Conservation (phyloP, 805 yeast species). For the Wickerhamiella siamensis region DNA sequence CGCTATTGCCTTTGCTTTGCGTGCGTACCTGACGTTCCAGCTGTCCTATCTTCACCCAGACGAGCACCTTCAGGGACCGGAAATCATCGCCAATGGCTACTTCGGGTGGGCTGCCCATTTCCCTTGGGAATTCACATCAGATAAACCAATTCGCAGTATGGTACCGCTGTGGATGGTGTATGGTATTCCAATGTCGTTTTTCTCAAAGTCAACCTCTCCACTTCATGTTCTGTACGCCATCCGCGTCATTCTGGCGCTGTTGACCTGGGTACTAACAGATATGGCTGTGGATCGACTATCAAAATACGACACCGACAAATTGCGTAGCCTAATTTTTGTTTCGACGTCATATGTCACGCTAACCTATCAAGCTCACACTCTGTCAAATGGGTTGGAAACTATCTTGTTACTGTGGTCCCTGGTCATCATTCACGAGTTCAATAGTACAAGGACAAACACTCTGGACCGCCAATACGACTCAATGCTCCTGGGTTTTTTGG, state of each 20-base stretch:
- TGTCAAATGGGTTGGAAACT: conserved; percentile 73
- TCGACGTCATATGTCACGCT: conserved; percentile 55
- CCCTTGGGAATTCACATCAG: conserved; percentile 73
- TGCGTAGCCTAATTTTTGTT: conserved; percentile 28
- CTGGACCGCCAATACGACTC: conserved; percentile 23
- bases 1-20: conserved; percentile 31
- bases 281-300: conserved; percentile 35
- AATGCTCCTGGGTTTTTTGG: conserved; percentile 35
- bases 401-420: conserved; percentile 36
- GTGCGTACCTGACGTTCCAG: conserved; percentile 46
- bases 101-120: conserved; percentile 33
- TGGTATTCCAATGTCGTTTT: conserved; percentile 42
- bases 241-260: conserved; percentile 34
- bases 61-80: conserved; percentile 89
- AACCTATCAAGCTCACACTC: conserved; percentile 71
- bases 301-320: conserved; percentile 36
- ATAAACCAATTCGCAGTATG: conserved; percentile 52
- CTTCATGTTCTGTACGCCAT: conserved; percentile 37
- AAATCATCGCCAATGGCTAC: conserved; percentile 39
- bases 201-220: conserved; percentile 31
- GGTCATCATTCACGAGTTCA: conserved; percentile 33
- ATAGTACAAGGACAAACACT: conserved; percentile 11
- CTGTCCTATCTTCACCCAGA: conserved; percentile 93
- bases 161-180: conserved; percentile 54
- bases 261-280: conserved; percentile 27